Conservation (phyloP, 108 stramenopile species). For the Conticribra weissflogii region DNA sequence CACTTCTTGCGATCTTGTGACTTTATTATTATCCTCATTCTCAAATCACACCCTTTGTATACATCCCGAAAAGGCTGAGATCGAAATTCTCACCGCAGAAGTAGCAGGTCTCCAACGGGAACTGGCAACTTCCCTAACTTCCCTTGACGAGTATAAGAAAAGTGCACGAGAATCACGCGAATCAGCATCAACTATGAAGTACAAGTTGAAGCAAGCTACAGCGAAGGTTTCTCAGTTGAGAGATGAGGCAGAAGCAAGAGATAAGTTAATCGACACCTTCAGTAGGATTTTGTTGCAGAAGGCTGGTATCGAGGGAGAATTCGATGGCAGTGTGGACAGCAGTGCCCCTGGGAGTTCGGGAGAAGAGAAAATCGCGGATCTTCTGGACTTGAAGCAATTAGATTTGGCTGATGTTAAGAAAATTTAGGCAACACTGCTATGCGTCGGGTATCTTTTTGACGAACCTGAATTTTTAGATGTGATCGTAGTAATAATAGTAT, state of each 20-base stretch:
- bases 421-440: too few species aligned
- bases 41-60: neutral
- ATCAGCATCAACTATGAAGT: conserved; percentile 18
- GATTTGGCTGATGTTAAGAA: neutral
- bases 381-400: neutral
- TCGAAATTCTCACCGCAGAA: conserved; percentile 38
- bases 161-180: conserved; percentile 13
- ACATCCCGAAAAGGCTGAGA: conserved; percentile 22
- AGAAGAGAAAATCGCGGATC: conserved; percentile 1
- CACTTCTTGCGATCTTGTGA: neutral
- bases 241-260: conserved; percentile 41
- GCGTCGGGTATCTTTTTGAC: too few species aligned
- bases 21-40: neutral
- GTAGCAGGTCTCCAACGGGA: conserved; percentile 41
- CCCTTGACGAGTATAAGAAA: conserved; percentile 29
- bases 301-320: conserved; percentile 20
- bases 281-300: conserved; percentile 30
- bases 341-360: neutral
- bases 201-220: conserved; percentile 23
- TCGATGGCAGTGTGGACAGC: conserved; percentile 2
- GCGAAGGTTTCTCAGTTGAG: conserved; percentile 20
- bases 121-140: conserved; percentile 18
- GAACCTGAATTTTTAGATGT: too few species aligned
- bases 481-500: too few species aligned
- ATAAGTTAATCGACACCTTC: conserved; percentile 44